Percentiles rank a stretch among this genome's conserved stretches.
Conservation (phyloP, 352 stramenopile species). For the Albugo candida region DNA sequence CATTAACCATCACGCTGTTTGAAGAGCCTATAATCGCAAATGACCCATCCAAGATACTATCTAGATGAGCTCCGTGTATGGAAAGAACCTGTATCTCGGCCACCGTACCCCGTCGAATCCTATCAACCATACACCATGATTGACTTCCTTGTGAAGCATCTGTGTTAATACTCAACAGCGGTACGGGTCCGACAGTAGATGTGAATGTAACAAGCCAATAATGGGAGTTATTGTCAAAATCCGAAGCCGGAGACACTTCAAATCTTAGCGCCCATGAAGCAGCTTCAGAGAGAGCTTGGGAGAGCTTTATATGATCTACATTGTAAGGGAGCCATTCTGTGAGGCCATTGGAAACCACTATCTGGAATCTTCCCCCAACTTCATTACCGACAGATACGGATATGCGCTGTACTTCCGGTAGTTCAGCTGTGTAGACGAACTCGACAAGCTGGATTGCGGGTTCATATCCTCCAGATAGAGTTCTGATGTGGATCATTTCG, state of each 20-base stretch:
- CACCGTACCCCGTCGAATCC: constrained; percentile 8
- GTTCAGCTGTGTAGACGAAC: constrained; percentile 5
- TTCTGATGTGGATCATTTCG: constrained; percentile 5
- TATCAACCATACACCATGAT: not conserved
- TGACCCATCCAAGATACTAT: not conserved
- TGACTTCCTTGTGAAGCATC: constrained; percentile 1
- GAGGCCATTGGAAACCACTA: constrained; percentile 11
- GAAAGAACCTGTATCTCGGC: constrained; percentile 9
- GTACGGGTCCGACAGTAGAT: constrained; percentile 1
- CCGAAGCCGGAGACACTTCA: not conserved
- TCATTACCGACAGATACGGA: constrained; percentile 3
- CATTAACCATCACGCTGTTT: not conserved
- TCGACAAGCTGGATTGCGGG: constrained; percentile 13
- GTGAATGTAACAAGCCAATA: constrained; percentile 10
- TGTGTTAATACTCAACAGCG: constrained; percentile 3
- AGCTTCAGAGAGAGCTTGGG: constrained; percentile 5
- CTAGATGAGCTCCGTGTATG: constrained; percentile 6
- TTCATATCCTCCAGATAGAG: constrained; percentile 9
- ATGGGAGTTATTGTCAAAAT: not conserved
- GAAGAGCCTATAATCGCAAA: constrained; percentile 4
- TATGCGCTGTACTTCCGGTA: constrained; percentile 13
- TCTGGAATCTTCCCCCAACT: constrained; percentile 11
- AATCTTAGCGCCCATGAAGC: constrained; percentile 5
- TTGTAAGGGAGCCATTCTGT: constrained; percentile 5
- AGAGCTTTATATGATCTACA: constrained; percentile 1